Conservation (phyloP, 164 flowering plant genomes). For the Berberis vulgaris region DNA sequence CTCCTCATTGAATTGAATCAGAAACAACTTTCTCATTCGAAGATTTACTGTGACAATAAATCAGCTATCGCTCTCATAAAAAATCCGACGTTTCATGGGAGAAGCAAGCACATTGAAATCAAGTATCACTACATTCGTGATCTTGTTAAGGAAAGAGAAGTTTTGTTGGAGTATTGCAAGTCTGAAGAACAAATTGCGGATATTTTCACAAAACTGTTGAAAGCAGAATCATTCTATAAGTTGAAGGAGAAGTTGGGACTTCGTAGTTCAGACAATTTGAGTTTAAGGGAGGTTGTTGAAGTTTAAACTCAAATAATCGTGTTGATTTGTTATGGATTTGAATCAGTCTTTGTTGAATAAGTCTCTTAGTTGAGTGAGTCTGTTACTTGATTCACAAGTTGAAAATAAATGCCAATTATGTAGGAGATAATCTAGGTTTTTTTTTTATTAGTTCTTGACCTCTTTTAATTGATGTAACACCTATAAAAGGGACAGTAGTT, state of each 20-base stretch:
- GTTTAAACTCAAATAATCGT: neutral
- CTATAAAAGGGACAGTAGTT: too few relatives aligned
- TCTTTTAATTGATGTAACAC: too few relatives aligned
- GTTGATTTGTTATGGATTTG: too few relatives aligned
- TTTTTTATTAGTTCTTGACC: too few relatives aligned
- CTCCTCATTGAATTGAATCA: neutral
- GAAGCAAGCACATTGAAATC: neutral
- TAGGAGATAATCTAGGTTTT: too few relatives aligned
- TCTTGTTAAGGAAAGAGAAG: neutral
- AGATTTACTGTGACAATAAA: neutral
- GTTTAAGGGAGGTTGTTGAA: constrained; percentile 1
- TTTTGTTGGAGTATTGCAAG: neutral
- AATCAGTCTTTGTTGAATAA: too few relatives aligned
- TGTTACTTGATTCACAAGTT: too few relatives aligned
- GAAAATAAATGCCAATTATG: too few relatives aligned
- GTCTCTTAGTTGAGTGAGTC: too few relatives aligned
- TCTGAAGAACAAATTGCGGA: neutral
- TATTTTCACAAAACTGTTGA: neutral
- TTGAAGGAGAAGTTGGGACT: neutral
- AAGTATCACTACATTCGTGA: neutral
- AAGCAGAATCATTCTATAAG: neutral
- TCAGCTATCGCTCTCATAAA: neutral
- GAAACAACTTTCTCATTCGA: too few relatives aligned
- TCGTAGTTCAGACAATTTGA: neutral
- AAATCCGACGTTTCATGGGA: neutral